Base-by-base conservation (phyloP, 2,329 filamentous ascomycete species). In the Colletotrichum chlorophyti region DNA sequence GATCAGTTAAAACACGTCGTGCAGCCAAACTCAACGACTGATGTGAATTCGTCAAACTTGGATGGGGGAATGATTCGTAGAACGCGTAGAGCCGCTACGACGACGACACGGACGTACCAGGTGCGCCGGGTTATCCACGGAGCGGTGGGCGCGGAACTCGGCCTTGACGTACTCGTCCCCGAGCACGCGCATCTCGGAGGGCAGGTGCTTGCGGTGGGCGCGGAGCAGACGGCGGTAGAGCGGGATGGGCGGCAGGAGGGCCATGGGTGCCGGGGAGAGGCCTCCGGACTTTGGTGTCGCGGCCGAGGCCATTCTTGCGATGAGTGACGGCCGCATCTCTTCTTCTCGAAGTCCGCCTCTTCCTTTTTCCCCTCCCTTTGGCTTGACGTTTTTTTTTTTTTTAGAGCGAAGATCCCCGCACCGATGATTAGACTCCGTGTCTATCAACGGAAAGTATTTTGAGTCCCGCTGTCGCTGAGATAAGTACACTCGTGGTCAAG, bases 131-230 rank as follows among this genome's bases (percentile, higher is more conserved):
- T 98, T 98, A 60, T 98, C 94, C 45, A 96, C 85, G 29, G 86
- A 82, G 60, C 83, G 84, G 70, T 98, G 95, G 1, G 90, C 89
- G 60, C 91, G 84, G 66, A 98, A 99, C 77, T 99, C 95, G 41
- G 87, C 85, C 77, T 96, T 97, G 72, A 98, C 82, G 74, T 98
- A 99, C 72, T 93, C 86, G 70, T 99, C 95, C 5, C 95, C 95
- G 7, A 99, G 77, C 5, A 96, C 57, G 31, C 95, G 87, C 87
- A 87, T 85, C 52, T 97, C 89, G 2, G 75, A 66, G 0, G 88
- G 87, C 9, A 99, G 79, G 66, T 89, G 83, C 68, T 89, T 91
- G 65, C 95, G 86, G 76, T 99, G 95, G 4, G 91, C 88, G 64
- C 95, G 89, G 26, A 99, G 81, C 23, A 99, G 78, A 31, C 95